Percentiles rank a stretch among this genome's conserved stretches.
Conservation (phyloP, 1,284 basidiomycete species). For the Ustilago sp. region DNA sequence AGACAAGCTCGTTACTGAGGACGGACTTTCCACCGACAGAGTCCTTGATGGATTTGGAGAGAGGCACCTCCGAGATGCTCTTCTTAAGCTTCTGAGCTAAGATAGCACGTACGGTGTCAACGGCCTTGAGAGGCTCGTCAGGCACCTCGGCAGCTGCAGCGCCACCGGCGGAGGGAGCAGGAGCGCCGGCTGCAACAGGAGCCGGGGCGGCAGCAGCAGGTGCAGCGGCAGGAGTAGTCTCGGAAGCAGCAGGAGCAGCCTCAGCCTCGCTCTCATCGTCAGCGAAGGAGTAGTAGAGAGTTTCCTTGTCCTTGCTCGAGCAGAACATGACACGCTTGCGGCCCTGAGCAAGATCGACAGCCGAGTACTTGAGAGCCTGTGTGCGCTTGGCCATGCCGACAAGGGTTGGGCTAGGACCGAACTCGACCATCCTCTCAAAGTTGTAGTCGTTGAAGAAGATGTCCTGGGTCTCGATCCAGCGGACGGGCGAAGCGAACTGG, state of each 20-base stretch:
- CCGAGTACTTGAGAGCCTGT: conserved; percentile 94
- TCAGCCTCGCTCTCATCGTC: conserved; percentile 76
- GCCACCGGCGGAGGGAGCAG: conserved; percentile 72
- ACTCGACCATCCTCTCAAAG: conserved; percentile 93
- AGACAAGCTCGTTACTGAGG: conserved; percentile 94
- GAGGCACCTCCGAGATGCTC: conserved; percentile 84
- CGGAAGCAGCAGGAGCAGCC: conserved; percentile 72
- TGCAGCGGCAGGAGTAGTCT: conserved; percentile 69
- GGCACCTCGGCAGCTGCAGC: conserved; percentile 77
- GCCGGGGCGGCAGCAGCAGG: conserved; percentile 71
- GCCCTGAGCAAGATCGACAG: conserved; percentile 84
- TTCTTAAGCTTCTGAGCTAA: conserved; percentile 99
- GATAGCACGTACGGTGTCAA: conserved; percentile 87
- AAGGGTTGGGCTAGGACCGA: conserved; percentile 94
- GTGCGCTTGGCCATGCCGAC: conserved; percentile 96
- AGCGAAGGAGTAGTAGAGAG: conserved; percentile 98
- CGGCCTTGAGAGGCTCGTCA: conserved; percentile 90
- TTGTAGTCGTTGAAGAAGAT: conserved; percentile 86
- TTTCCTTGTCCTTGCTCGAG: conserved; percentile 93
- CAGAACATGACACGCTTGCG: conserved; percentile 86
- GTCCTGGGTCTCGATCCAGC: conserved; percentile 99
- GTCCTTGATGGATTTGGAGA: conserved; percentile 97
- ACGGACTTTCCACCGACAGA: conserved; percentile 98
- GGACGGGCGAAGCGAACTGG: conserved; percentile 81
- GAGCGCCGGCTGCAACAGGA: conserved; percentile 72